Conservation (phyloP, 352 stramenopile species). For the Phytophthora fragariae region DNA sequence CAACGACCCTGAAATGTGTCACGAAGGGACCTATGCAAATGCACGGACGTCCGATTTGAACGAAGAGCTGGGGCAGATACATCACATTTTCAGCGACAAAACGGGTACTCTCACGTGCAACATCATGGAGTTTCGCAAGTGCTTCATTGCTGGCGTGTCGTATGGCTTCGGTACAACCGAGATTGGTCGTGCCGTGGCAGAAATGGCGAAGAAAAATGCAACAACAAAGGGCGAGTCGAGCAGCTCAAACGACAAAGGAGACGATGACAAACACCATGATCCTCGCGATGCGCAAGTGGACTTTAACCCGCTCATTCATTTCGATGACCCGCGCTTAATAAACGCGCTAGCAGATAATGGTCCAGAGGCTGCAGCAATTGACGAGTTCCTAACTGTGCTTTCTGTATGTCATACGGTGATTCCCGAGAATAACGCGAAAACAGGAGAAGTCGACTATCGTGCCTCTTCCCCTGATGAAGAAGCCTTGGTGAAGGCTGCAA, state of each 20-base stretch:
- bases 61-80: slow-evolving; percentile 94
- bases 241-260: neutral
- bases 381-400: slow-evolving; percentile 79
- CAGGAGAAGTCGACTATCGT: slow-evolving; percentile 75
- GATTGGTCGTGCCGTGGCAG: slow-evolving; percentile 69
- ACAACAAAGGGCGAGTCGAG: slow-evolving; percentile 11
- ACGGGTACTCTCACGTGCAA: slow-evolving; percentile 99
- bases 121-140: slow-evolving; percentile 97
- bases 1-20: slow-evolving; percentile 76
- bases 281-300: slow-evolving; percentile 65
- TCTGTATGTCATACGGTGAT: slow-evolving; percentile 84
- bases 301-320: slow-evolving; percentile 72
- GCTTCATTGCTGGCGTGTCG: slow-evolving; percentile 80
- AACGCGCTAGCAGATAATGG: slow-evolving; percentile 45
- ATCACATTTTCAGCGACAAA: slow-evolving; percentile 99
- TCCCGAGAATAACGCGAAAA: slow-evolving; percentile 57
- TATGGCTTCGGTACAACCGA: slow-evolving; percentile 89
- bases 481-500: slow-evolving; percentile 91
- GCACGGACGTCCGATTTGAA: slow-evolving; percentile 92
- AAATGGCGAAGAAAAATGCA: slow-evolving; percentile 48
- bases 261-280: slow-evolving; percentile 36
- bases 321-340: slow-evolving; percentile 74
- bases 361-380: slow-evolving; percentile 39
- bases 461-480: slow-evolving; percentile 94
- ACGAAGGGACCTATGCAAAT: slow-evolving; percentile 86